Conservation (phyloP, 2,329 filamentous ascomycete species). For the Alternaria rosae region DNA sequence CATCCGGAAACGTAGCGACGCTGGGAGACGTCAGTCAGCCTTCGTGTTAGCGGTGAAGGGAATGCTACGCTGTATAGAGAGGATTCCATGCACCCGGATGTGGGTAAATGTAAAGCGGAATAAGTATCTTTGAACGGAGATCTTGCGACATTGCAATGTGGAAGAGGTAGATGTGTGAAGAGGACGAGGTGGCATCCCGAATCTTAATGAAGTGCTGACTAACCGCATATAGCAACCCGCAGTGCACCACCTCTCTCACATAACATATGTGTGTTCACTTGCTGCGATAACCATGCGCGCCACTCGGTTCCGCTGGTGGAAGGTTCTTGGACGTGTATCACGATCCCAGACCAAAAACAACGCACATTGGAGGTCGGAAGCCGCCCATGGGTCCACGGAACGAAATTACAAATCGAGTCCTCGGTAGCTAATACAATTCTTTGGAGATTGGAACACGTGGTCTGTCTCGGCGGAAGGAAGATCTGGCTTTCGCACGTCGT, state of each 20-base stretch:
- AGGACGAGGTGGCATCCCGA: background rate
- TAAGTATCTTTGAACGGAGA: constrained; percentile 47
- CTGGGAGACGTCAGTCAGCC: constrained; percentile 9
- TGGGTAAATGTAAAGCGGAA: constrained; percentile 62
- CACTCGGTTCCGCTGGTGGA: background rate
- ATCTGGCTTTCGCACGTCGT: background rate
- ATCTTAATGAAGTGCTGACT: constrained; percentile 4
- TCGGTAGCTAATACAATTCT: background rate
- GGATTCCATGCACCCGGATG: constrained; percentile 56
- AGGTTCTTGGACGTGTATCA: background rate
- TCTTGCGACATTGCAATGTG: background rate
- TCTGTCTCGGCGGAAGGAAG: background rate
- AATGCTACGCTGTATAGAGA: constrained; percentile 53
- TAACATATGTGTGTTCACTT: background rate
- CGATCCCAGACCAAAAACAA: background rate
- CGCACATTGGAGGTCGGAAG: background rate
- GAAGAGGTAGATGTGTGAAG: background rate
- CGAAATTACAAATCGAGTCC: background rate
- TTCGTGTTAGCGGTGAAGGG: background rate
- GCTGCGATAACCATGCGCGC: background rate
- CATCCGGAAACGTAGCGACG: constrained; percentile 41
- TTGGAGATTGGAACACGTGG: background rate
- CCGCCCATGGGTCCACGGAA: background rate
- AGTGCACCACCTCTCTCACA: background rate
- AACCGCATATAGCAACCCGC: background rate